phyloP scores from a whole-genome alignment of 2,329 filamentous ascomycete genomes.

The Aureobasidium namibiae region DNA sequence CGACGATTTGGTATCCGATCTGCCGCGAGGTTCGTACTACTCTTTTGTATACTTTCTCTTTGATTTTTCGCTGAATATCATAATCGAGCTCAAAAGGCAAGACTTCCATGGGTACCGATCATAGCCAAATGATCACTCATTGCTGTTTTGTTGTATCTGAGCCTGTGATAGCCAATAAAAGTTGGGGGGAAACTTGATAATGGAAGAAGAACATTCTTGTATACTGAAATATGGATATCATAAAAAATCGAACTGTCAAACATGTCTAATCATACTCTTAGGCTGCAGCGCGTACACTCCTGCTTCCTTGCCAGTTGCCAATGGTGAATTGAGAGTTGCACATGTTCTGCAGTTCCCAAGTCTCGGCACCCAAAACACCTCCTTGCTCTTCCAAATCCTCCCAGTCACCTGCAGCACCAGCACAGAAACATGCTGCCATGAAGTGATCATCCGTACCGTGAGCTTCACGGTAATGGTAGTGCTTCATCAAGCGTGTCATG shows the following conservation, averaged over 20 bases:
- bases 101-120: too few relatives aligned
- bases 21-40: too few relatives aligned
- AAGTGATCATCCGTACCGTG: slow-evolving; percentile 65
- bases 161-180: neutral
- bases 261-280: neutral
- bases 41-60: too few relatives aligned
- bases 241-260: neutral
- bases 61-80: too few relatives aligned
- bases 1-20: too few relatives aligned
- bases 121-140: too few relatives aligned
- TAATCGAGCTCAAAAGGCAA: too few relatives aligned
- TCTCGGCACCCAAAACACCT: slow-evolving; percentile 34
- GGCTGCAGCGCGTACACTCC: neutral
- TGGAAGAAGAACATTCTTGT: neutral
- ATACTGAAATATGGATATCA: neutral
- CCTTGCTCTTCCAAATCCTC: neutral
- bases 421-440: slow-evolving; percentile 57
- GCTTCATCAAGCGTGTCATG: slow-evolving; percentile 58
- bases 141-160: too few relatives aligned
- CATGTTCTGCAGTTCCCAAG: slow-evolving; percentile 61
- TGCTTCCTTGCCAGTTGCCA: slow-evolving; percentile 30
- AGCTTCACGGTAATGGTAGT: slow-evolving; percentile 56
- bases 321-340: slow-evolving; percentile 52
- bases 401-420: slow-evolving; percentile 45
- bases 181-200: too few relatives aligned